Conservation (phyloP, 1,284 basidiomycete genomes). For the Boletus hoseneyae region DNA sequence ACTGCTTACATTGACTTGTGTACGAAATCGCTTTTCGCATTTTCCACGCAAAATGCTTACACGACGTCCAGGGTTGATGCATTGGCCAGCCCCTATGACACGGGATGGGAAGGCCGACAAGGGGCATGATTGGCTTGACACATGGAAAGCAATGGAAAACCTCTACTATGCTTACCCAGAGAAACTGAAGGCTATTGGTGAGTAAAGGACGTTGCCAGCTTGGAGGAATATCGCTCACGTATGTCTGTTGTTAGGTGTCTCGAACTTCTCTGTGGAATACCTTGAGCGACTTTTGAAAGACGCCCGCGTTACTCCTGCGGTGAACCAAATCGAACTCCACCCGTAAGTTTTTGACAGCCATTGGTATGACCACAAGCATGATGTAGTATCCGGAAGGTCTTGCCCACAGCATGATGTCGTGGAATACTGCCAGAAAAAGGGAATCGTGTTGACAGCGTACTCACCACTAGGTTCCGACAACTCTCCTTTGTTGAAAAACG, state of each 20-base stretch:
- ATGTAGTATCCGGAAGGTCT: constrained; percentile 35
- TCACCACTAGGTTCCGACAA: constrained; percentile 77
- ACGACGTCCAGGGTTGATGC: constrained; percentile 61
- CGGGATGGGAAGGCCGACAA: constrained; percentile 48
- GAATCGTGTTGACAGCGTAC: constrained; percentile 71
- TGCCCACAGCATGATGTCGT: constrained; percentile 64
- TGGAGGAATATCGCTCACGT: background rate
- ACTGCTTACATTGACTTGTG: constrained; percentile 77
- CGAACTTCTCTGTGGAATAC: constrained; percentile 65
- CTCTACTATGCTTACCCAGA: constrained; percentile 60
- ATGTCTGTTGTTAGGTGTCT: constrained; percentile 45
- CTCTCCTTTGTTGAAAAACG: constrained; percentile 63
- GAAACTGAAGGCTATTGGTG: constrained; percentile 72
- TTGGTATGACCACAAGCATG: background rate
- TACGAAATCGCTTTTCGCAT: constrained; percentile 35
- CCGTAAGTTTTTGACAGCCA: constrained; percentile 41
- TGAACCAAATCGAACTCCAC: constrained; percentile 80
- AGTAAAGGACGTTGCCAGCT: constrained; percentile 1
- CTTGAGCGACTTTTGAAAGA: constrained; percentile 56
- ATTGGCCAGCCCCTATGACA: constrained; percentile 71
- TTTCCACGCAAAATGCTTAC: background rate
- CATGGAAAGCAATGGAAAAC: constrained; percentile 78
- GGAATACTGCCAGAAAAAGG: constrained; percentile 55
- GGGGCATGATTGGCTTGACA: constrained; percentile 62
- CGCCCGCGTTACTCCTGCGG: constrained; percentile 68